Base-by-base conservation (phyloP, 2,329 filamentous ascomycete genomes). In the Dactylonectria estremocensis region DNA sequence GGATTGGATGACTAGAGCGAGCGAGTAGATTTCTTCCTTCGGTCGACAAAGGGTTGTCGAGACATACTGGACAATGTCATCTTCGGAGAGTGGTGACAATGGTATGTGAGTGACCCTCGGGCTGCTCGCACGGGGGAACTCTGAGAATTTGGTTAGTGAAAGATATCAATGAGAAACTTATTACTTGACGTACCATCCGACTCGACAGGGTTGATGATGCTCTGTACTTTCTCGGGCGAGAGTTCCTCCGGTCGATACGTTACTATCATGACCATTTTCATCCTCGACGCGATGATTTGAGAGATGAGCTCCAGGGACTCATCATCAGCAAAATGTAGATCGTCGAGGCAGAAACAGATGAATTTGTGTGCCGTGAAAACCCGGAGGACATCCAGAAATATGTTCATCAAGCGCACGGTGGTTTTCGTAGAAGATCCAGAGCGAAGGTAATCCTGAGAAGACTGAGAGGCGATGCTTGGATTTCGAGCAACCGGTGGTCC, bases 261-360 rank as follows among this genome's bases (percentile, higher is more conserved):
- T 58, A 97, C 83, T 60, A 97, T 90, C 33, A 97, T 85, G 20
- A 95, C 90, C 83, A 97, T 92, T 20, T 93, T 94, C 68, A 98
- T 89, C 70, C 92, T 92, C 1, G 92, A 90, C 57, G 87, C 86
- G 62, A 97, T 90, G 59, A 98, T 94, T 74, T 95, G 92, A 16
- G 91, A 88, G 45, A 98, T 91, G 59, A 98, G 84, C 65, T 97
- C 94, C 54, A 96, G 83, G 14, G 93, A 96, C 79, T 98, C 95
- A 28, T 92, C 89, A 77, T 98, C 95, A 7, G 95, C 94, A 79
- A 94, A 96, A 74, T 98, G 95, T 35, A 98, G 83, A 79, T 98
- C 95, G 76, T 98, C 95, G 31, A 98, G 82, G 74, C 91, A 95
- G 73, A 97, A 91, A 76, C 94, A 97, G 61, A 97, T 95, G 74